Evolutionary conservation across 2,329 filamentous ascomycete species (phyloP), one percentile per base, ranked within the genome.

Genomic region (Phaeosphaeria sp.): DNA sequence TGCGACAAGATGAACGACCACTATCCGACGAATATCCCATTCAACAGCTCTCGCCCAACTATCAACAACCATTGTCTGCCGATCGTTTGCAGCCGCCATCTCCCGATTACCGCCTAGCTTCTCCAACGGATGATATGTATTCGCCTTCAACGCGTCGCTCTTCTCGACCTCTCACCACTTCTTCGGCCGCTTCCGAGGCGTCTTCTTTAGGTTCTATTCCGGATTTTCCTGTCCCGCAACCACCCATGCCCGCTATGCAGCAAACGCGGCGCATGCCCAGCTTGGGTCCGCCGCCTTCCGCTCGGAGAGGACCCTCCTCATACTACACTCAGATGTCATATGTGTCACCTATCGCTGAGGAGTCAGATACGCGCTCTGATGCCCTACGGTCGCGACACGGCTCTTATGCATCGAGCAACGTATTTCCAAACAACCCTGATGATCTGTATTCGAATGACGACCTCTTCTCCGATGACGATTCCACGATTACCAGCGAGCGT

Each of bases 281-380:
- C 50, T 69, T 83, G 33, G 81, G 81, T 3, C 81, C 81, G 21
- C 81, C 81, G n/a, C 81, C 81, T 1, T 82, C 80, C 1, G 75
- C 81, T 6, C 73, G 81, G 25, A 71, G 79, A 72, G 81, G 81
- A 5, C 81, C 81, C 9, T 77, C 78, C 5, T 80, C 79, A 0
- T 83, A 82, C 63, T 83, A 83, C 58, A 79, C 80, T 1, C 79
- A 81, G 58, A 71, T 77, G 52, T 80, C 78, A 0, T 79, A 79
- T 23, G 81, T 83, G 23, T 79, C 81, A 30, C 81, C 81, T 2
- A 83, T 83, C 50, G 77, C 72, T 3, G 81, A 83, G 68, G 81
- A 83, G 60, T 75, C 78, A 6, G 80, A 83, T 54, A 76, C 75
- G 33, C 72, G 82, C 51, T 78, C 79, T 3, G 75, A 81, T 50